A percentile compares a stretch with the other conserved stretches of the same genome.
phyloP scores from a whole-genome alignment of 202 grass and related monocot genomes.

The Hordeum pubiflorum region DNA sequence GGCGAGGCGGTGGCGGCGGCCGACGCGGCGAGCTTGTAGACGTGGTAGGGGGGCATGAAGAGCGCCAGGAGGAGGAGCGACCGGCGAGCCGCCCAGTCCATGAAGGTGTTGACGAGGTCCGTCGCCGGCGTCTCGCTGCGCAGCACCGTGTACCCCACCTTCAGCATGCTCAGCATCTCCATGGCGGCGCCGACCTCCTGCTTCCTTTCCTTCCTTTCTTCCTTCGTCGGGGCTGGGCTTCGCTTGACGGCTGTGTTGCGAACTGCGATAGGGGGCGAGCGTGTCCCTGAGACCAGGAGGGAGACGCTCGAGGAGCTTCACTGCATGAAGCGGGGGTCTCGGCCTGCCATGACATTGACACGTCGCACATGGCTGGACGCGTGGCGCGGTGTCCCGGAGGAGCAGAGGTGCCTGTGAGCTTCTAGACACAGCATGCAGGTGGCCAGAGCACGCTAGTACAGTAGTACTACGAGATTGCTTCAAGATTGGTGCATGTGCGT shows the following conservation, averaged over 20 bases:
- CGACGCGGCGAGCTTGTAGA: constrained; percentile 37
- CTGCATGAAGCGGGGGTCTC: not conserved
- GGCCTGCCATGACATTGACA: constrained; percentile 18
- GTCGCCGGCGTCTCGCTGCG: constrained; percentile 44
- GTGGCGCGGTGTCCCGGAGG: not conserved
- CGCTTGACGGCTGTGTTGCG: not conserved
- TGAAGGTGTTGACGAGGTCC: constrained; percentile 47
- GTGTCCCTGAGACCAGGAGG: too few relatives aligned
- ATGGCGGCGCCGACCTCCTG: not conserved
- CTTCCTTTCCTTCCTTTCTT: not conserved
- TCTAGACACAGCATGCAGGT: not conserved
- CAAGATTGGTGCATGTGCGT: too few relatives aligned
- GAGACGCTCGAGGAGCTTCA: not conserved
- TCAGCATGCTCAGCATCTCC: constrained; percentile 45
- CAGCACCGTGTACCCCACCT: constrained; percentile 40
- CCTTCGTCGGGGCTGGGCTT: not conserved
- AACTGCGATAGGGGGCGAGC: not conserved
- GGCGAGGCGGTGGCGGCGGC: constrained; percentile 25
- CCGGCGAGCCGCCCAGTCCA: constrained; percentile 43
- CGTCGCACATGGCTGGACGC: not conserved
- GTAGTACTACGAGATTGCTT: too few relatives aligned
- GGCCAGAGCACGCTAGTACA: not conserved
- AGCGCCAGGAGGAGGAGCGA: constrained; percentile 39
- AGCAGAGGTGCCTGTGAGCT: constrained; percentile 6
- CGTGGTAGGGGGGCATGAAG: constrained; percentile 49